Percentiles rank a stretch among this genome's conserved stretches.
Evolutionary conservation across 2,329 filamentous ascomycete species (phyloP).

Genomic region (Colletotrichum sp.): DNA sequence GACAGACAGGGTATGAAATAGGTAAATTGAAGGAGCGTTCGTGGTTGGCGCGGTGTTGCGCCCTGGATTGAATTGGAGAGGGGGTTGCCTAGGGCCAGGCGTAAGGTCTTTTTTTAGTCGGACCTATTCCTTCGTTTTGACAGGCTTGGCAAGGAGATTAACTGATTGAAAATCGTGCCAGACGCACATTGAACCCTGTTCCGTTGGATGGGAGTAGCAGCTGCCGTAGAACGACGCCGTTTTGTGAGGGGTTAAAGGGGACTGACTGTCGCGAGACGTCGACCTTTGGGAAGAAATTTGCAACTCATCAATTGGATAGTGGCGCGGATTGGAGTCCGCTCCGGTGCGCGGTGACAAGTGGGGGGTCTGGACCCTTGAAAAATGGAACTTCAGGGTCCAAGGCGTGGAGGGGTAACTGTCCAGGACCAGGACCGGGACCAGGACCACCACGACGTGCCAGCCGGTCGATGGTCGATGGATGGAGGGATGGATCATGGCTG

Average conservation of each 20-base stretch:
- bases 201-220: neutral
- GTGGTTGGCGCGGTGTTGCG: neutral
- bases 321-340: conserved; percentile 13
- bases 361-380: conserved; percentile 20
- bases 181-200: neutral
- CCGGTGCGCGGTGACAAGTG: conserved; percentile 15
- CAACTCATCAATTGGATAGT: conserved; percentile 15
- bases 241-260: neutral
- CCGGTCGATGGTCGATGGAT: neutral
- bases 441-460: neutral
- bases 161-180: neutral
- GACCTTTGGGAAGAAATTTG: conserved; percentile 14
- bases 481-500: neutral
- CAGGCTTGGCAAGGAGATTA: neutral
- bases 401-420: conserved; percentile 14
- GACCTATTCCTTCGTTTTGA: neutral
- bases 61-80: neutral
- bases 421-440: neutral
- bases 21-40: neutral
- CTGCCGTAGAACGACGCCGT: conserved; percentile 1
- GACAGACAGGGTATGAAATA: neutral
- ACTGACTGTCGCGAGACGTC: neutral
- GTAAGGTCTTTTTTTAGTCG: neutral
- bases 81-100: neutral
- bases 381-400: conserved; percentile 21